These are phyloP conservation scores for Fragosphaeria purpurea DNA, from an alignment of 2,329 filamentous ascomycete species.

Conservation along the genomic window DNA sequence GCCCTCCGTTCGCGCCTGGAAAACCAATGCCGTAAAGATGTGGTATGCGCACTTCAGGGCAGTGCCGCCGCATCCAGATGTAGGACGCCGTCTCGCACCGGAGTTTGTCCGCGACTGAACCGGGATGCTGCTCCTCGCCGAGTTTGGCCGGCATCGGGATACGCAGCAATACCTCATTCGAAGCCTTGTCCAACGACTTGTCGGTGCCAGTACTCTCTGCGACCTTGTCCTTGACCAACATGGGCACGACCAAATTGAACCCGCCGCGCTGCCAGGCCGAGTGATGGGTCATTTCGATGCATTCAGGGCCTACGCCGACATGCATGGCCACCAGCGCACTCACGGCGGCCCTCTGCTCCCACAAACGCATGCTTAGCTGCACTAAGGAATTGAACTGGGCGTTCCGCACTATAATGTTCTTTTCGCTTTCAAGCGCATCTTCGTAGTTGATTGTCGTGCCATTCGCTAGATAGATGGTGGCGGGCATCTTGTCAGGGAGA, in stretches of 20 bases:
- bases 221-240: neutral
- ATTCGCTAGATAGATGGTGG: neutral
- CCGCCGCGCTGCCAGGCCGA: neutral
- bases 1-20: neutral
- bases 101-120: constrained; percentile 27
- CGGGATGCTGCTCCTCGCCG: constrained; percentile 23
- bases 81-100: constrained; percentile 28
- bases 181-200: neutral
- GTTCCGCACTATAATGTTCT: neutral
- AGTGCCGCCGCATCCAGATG: constrained; percentile 28
- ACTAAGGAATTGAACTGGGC: neutral
- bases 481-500: neutral
- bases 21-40: constrained; percentile 16
- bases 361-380: neutral
- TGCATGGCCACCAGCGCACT: neutral
- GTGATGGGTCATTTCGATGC: neutral
- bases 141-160: constrained; percentile 13
- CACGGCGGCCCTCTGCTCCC: neutral
- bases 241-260: neutral
- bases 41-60: constrained; percentile 26
- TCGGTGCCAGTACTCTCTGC: neutral
- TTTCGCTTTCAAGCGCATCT: neutral
- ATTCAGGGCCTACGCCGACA: neutral
- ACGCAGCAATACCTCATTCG: neutral
- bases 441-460: neutral